Evolutionary conservation across 257 asterid species (phyloP).

Genomic region (Nicotiana paniculata): DNA sequence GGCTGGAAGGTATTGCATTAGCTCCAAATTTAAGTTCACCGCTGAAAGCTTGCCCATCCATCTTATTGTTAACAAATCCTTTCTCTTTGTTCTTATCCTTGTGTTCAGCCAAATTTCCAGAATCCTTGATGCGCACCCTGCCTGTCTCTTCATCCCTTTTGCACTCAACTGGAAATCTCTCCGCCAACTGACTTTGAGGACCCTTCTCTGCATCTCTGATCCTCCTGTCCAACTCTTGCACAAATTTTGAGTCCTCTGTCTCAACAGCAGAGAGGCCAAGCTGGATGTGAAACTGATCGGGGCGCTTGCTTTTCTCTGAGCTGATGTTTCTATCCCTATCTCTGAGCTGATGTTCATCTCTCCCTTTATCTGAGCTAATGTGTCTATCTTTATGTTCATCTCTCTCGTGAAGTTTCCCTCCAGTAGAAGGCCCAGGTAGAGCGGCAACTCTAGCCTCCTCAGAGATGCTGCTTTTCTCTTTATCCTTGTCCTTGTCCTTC

Average conservation of each 20-base stretch:
- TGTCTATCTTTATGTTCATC: slow-evolving; percentile 23
- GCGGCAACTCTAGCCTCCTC: slow-evolving; percentile 47
- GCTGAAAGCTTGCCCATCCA: slow-evolving; percentile 25
- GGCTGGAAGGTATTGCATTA: slow-evolving; percentile 23
- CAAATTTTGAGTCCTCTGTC: slow-evolving; percentile 43
- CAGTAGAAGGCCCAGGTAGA: slow-evolving; percentile 28
- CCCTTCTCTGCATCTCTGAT: slow-evolving; percentile 37
- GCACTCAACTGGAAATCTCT: slow-evolving; percentile 24
- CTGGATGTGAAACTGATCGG: slow-evolving; percentile 31
- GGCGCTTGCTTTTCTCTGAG: slow-evolving; percentile 24
- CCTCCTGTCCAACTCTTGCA: slow-evolving; percentile 57
- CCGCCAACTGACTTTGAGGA: slow-evolving; percentile 28
- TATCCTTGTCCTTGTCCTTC: slow-evolving; percentile 36
- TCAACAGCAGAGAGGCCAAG: slow-evolving; percentile 29
- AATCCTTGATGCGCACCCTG: slow-evolving; percentile 21
- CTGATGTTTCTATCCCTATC: slow-evolving; percentile 13
- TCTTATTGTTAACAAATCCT: slow-evolving; percentile 30
- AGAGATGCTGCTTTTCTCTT: slow-evolving; percentile 51
- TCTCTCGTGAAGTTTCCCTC: slow-evolving; percentile 27
- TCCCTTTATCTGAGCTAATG: slow-evolving; percentile 13
- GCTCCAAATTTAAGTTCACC: slow-evolving; percentile 25
- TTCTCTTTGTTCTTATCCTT: slow-evolving; percentile 31
- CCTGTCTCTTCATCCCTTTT: slow-evolving; percentile 26
- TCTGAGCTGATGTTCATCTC: slow-evolving; percentile 16
- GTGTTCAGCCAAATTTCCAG: slow-evolving; percentile 30